Conservation (phyloP, 306 rosid genomes). For the Fragaria nilgerrensis region DNA sequence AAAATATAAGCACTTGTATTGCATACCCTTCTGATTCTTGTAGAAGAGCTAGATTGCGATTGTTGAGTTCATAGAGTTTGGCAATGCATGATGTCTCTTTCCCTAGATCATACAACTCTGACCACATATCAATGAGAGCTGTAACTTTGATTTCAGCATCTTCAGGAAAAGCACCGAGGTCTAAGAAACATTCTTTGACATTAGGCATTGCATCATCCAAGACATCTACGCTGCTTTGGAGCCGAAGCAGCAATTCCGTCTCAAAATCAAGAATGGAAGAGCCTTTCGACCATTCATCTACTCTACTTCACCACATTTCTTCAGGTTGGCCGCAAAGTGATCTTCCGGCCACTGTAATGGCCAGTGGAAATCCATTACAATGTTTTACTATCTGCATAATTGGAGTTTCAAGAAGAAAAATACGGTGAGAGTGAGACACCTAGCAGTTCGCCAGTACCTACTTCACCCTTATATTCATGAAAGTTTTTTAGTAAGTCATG, state of each 20-base stretch:
- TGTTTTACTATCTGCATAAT: neutral
- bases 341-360: neutral
- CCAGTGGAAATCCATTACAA: neutral
- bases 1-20: neutral
- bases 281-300: constrained; percentile 23
- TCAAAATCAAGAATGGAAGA: constrained; percentile 26
- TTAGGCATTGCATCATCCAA: too few species aligned
- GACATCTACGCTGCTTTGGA: constrained; percentile 21
- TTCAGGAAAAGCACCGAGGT: constrained; percentile 61
- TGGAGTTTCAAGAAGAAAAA: too few species aligned
- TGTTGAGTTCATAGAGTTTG: constrained; percentile 16
- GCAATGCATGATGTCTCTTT: too few species aligned
- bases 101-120: too few species aligned
- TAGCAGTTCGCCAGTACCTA: too few species aligned
- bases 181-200: constrained; percentile 49
- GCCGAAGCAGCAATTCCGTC: constrained; percentile 24
- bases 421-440: too few species aligned
- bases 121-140: constrained; percentile 28
- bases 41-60: constrained; percentile 29
- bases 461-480: too few species aligned
- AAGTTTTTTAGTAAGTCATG: too few species aligned
- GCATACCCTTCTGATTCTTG: neutral
- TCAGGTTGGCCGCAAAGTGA: neutral
- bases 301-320: neutral
- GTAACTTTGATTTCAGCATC: constrained; percentile 50